Percentiles rank a stretch among this genome's conserved stretches.
These are phyloP conservation scores for Dictyostelium capitatum DNA, from an alignment of 78 protist species.

Conservation along the genomic window DNA sequence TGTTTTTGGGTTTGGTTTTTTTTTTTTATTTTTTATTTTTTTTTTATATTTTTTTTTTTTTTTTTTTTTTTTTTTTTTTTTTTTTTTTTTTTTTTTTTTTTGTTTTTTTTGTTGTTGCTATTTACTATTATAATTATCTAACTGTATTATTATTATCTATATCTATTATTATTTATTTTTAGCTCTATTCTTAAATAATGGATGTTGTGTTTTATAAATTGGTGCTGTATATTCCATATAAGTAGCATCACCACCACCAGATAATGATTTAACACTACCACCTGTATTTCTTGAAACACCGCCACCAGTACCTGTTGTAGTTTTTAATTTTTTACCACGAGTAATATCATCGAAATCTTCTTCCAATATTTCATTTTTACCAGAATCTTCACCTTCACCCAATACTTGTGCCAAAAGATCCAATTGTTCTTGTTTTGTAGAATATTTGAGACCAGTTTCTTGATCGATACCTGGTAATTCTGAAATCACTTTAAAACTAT, in stretches of 20 bases:
- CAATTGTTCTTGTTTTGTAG: slow-evolving; percentile 62
- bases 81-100: no score
- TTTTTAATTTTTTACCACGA: slow-evolving; percentile 1
- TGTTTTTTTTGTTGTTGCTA: no score
- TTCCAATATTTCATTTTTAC: slow-evolving; percentile 47
- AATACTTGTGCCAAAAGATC: slow-evolving; percentile 48
- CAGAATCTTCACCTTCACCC: slow-evolving; percentile 70
- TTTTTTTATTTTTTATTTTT: no score
- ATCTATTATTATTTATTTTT: slow-evolving; percentile 1
- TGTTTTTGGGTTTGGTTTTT: no score
- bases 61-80: no score
- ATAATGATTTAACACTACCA: slow-evolving; percentile 25
- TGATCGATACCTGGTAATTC: slow-evolving; percentile 68
- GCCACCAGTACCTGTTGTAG: not conserved
- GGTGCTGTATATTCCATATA: slow-evolving; percentile 63
- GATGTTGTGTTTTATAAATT: slow-evolving; percentile 23
- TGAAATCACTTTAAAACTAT: slow-evolving; percentile 79
- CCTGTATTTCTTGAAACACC: slow-evolving; percentile 21
- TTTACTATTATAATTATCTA: no score
- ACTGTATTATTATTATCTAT: no score
- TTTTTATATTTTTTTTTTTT: no score
- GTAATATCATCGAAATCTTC: slow-evolving; percentile 84
- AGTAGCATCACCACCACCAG: slow-evolving; percentile 28
- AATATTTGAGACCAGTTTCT: slow-evolving; percentile 10
- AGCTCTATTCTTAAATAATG: slow-evolving; percentile 25